Base-by-base conservation (phyloP, 169 alveolate species). In the Theileria parva region DNA sequence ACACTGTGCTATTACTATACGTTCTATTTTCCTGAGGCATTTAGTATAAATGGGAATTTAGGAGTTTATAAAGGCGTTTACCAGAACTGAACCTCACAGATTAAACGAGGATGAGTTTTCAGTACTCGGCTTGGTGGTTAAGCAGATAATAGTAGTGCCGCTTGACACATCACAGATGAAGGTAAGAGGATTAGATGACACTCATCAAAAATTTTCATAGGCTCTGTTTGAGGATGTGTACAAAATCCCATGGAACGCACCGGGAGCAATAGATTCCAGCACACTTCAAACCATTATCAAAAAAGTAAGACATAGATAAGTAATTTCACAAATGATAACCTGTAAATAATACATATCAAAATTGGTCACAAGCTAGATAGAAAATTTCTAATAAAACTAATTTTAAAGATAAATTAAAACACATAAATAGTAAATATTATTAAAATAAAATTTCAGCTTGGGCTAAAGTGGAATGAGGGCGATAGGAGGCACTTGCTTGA, bases 161-260 rank as follows among this genome's bases (percentile, higher is more conserved):
- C 63, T 84, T 44, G 86, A 84, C 28, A 71, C 32, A 19, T 74
- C 67, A 23, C 59, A 32, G 44, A 60, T 77, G 23, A 77, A 21
- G 59, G 90, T 84, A 11, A 12, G 77, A 21, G 25, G 13, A 32
- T 12, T 19, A 15, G 0, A 5, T 2, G 3, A 1, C 15, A 23
- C 0, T 23, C 53, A 50, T 55, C 8, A 39, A 25, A 81, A 44
- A 34, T 21, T 13, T 8, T 6, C 27, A 13, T 68, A 84, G 90
- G 55, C 23, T 8, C 70, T 84, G 34, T 84, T 84, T 32, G 86
- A 84, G 48, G 69, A 84, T n/a, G 73, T 30, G 12, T 84, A 63
- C 48, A 69, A 59, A 15, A 84, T 84, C 17, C 90, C 90, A 37
- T 84, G 90, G 90, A 77, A 23, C 71, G 59, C 86, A 4, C 81